phyloP scores from a whole-genome alignment of 176 grass and related monocot genomes.

The Bromus sterilis region DNA sequence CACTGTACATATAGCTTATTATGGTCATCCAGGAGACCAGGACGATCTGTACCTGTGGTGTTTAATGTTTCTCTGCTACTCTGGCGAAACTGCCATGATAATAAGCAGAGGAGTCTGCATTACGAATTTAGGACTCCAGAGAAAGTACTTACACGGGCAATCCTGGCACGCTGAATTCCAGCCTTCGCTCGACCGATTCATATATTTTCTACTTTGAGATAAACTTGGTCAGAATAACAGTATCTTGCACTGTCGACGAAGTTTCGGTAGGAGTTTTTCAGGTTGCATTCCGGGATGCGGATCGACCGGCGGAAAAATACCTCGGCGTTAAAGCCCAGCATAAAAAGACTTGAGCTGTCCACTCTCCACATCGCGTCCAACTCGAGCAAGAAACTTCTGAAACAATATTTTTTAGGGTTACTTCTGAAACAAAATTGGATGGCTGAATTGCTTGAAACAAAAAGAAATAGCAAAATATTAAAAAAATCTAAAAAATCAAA shows the following conservation, averaged over 20 bases:
- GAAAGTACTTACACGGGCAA: not conserved
- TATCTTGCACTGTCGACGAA: not conserved
- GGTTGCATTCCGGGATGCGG: not conserved
- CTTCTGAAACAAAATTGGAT: not conserved
- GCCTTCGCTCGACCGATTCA: not conserved
- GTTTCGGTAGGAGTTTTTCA: not conserved
- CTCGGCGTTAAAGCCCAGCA: not conserved
- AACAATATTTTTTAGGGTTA: no score
- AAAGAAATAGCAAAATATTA: no score
- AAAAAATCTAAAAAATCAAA: no score
- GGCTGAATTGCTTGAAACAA: not conserved
- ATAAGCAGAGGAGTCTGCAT: constrained; percentile 21
- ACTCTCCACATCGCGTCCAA: not conserved
- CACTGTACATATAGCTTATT: not conserved
- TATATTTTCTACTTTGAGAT: not conserved
- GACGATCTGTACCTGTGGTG: not conserved
- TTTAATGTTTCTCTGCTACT: constrained; percentile 14
- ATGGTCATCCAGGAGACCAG: not conserved
- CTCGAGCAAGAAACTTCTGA: not conserved
- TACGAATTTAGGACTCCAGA: constrained; percentile 2
- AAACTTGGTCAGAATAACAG: not conserved
- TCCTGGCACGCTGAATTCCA: no score
- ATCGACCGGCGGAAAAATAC: not conserved
- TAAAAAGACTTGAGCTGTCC: not conserved
- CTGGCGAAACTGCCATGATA: constrained; percentile 6